Evolutionary conservation across 2,329 filamentous ascomycete species (phyloP).

Genomic region (Cadophora malorum): DNA sequence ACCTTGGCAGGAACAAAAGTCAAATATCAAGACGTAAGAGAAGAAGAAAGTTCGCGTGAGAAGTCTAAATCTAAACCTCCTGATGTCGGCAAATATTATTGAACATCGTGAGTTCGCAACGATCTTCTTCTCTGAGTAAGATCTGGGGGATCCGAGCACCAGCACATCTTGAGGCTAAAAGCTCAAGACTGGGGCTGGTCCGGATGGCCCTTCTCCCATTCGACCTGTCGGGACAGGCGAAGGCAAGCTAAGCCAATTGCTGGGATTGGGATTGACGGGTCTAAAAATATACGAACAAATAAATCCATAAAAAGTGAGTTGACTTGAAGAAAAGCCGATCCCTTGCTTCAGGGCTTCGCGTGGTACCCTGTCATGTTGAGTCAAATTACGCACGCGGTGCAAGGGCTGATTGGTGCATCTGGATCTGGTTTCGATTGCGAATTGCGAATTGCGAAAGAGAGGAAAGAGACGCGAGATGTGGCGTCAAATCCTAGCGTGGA

Average conservation of each 20-base stretch:
- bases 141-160: conserved; percentile 4
- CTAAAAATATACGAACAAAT: conserved; percentile 9
- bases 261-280: conserved; percentile 8
- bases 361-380: neutral
- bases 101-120: neutral
- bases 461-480: conserved; percentile 6
- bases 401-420: conserved; percentile 5
- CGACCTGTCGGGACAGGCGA: neutral
- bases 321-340: neutral
- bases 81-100: neutral
- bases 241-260: neutral
- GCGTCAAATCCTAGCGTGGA: neutral
- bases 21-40: neutral
- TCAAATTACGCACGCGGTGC: conserved; percentile 9
- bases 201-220: conserved; percentile 1
- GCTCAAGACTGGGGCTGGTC: neutral
- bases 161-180: conserved; percentile 13
- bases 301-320: neutral
- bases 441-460: neutral
- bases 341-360: neutral
- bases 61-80: neutral
- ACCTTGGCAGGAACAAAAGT: neutral
- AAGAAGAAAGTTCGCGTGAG: neutral
- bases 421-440: neutral
- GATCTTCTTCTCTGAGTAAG: neutral